phyloP scores from a whole-genome alignment of 2,329 filamentous ascomycete species.

The Curvularia sp. region DNA sequence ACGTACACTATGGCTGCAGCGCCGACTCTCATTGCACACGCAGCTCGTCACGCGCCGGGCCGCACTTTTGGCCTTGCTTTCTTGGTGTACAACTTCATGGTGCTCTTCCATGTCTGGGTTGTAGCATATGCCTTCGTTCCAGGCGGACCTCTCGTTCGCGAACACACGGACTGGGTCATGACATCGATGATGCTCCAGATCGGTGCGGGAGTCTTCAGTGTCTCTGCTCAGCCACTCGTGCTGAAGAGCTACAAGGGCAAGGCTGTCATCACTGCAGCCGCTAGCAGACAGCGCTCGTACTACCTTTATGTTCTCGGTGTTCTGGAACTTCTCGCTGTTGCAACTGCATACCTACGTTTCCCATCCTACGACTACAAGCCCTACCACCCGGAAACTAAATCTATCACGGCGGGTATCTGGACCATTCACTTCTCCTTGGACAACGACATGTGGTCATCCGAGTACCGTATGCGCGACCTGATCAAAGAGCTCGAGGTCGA shows the following conservation, averaged over 20 bases:
- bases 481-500: slow-evolving; percentile 96
- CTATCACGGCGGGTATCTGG: slow-evolving; percentile 96
- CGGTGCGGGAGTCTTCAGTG: slow-evolving; percentile 82
- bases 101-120: slow-evolving; percentile 98
- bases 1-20: slow-evolving; percentile 83
- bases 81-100: slow-evolving; percentile 88
- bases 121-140: slow-evolving; percentile 98
- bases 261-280: slow-evolving; percentile 55
- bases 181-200: slow-evolving; percentile 81
- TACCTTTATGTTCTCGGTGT: slow-evolving; percentile 75
- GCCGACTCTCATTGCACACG: slow-evolving; percentile 76
- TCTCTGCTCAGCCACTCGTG: slow-evolving; percentile 59
- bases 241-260: slow-evolving; percentile 54
- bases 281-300: slow-evolving; percentile 66
- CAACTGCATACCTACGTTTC: slow-evolving; percentile 87
- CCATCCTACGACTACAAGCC: slow-evolving; percentile 90
- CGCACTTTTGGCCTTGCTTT: slow-evolving; percentile 88
- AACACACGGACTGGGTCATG: slow-evolving; percentile 97
- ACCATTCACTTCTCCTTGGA: slow-evolving; percentile 98
- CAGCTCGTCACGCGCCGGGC: slow-evolving; percentile 77
- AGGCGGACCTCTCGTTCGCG: slow-evolving; percentile 87
- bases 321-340: slow-evolving; percentile 81
- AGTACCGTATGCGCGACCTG: slow-evolving; percentile 89
- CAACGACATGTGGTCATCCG: slow-evolving; percentile 98
- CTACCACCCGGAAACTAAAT: slow-evolving; percentile 85